A percentile compares a stretch with the other conserved stretches of the same genome.
Evolutionary conservation across 306 rosid genomes (phyloP).

Genomic region (Pyrus bretschneideri): DNA sequence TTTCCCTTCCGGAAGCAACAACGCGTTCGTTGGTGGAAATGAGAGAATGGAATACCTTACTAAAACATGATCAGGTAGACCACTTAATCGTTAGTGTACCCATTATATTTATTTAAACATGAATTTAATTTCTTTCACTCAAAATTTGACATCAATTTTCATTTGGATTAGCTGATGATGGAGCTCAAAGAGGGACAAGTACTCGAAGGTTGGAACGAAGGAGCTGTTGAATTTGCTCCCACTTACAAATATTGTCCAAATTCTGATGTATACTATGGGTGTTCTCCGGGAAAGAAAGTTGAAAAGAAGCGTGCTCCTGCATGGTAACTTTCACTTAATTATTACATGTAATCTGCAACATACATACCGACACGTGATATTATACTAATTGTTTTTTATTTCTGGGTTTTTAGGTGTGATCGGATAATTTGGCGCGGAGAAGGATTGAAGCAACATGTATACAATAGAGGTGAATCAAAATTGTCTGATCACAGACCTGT

Average conservation of each 20-base stretch:
- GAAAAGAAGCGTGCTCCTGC: slow-evolving; percentile 77
- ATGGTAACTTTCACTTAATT: slow-evolving; percentile 36
- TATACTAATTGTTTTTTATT: background rate
- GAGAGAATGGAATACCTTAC: slow-evolving; percentile 52
- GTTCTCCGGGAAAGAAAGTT: slow-evolving; percentile 31
- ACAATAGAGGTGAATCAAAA: slow-evolving; percentile 59
- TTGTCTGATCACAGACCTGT: slow-evolving; percentile 88
- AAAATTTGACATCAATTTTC: background rate
- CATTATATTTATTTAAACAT: background rate
- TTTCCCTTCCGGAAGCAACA: slow-evolving; percentile 66
- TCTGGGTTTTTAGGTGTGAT: slow-evolving; percentile 53
- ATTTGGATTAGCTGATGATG: slow-evolving; percentile 47
- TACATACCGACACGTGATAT: background rate
- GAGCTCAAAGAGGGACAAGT: slow-evolving; percentile 53
- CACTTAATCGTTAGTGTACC: background rate
- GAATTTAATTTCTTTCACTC: background rate
- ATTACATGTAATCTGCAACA: background rate
- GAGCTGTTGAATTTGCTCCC: slow-evolving; percentile 64
- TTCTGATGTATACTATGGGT: slow-evolving; percentile 67
- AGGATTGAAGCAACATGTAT: slow-evolving; percentile 56
- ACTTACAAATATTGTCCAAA: slow-evolving; percentile 76
- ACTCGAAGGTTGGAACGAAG: slow-evolving; percentile 77
- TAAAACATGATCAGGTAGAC: slow-evolving; percentile 76
- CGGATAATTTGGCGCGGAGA: slow-evolving; percentile 72
- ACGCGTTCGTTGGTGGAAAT: slow-evolving; percentile 51